Base-by-base conservation (phyloP, 2,329 filamentous ascomycete species). In the Fusarium gaditjirri region DNA sequence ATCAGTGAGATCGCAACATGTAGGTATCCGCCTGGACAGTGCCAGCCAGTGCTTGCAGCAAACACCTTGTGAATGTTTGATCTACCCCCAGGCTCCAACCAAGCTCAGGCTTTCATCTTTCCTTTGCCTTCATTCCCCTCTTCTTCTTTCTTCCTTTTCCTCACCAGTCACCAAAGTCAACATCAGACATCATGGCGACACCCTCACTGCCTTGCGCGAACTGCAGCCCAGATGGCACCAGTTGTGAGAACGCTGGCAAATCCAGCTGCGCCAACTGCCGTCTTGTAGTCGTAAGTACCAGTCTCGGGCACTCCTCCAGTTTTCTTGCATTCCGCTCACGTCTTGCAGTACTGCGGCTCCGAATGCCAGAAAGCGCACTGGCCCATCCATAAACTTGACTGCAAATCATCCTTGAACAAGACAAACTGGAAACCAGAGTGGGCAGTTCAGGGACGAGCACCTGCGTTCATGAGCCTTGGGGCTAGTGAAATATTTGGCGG, bases 341-440 rank as follows among this genome's bases (percentile, higher is more conserved):
- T 25, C n/a, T 14, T 4, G 1, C 12, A 72, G 65, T 72, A 69
- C 50, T 72, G 68, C 12, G 7, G 59, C 19, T 17, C 14, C 11
- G 41, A 44, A 8, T 72, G 69, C 17, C 57, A 69, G 23, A 52
- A 35, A 5, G n/a, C 19, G 0, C 59, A 72, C 25, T 61, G 50
- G 50, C 6, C 17, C 1, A 1, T 25, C 2, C 61, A 72, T 9
- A 57, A 52, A 13, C 0, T 7, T 2, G 8, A 50, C 23, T 72
- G 61, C 46, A 57, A 23, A 13, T 69, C 61, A 2, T 1, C 35
- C 2, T 9, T 52, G 2, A 27, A 8, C 7, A 66, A 58, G 12
- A 5, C n/a, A 1, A 14, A 5, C 5, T 72, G 57, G 70, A 8
- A 13, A 0, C 57, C 68, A 6, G 11, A 11, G 13, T 72, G 64